Conservation (phyloP, 495 filamentous ascomycete species). For the Neohortaea acidophila region DNA sequence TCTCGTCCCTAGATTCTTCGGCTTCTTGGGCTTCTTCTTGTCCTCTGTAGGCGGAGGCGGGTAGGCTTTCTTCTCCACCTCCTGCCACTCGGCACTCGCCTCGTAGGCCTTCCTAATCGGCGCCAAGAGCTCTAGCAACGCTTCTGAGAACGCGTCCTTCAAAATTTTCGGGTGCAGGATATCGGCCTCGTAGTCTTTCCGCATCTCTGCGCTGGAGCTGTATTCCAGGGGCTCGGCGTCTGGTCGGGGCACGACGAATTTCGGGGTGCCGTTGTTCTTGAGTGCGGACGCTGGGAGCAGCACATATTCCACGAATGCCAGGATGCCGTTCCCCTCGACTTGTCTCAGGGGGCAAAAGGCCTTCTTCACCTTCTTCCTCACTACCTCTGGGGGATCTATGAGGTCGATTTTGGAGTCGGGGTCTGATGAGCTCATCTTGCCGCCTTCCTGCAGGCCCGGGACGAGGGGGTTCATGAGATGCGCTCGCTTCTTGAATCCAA, state of each 20-base stretch:
- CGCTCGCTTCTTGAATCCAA: slow-evolving; percentile 56
- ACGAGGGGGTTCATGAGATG: slow-evolving; percentile 90
- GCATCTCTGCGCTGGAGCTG: slow-evolving; percentile 50
- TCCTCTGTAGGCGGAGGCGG: slow-evolving; percentile 43
- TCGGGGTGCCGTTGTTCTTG: slow-evolving; percentile 37
- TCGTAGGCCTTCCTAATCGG: slow-evolving; percentile 63
- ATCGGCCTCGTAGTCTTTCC: slow-evolving; percentile 66
- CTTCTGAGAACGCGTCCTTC: slow-evolving; percentile 59
- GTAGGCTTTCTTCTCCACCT: slow-evolving; percentile 66
- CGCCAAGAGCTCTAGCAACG: slow-evolving; percentile 52
- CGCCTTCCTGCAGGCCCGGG: slow-evolving; percentile 56
- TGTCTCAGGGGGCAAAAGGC: slow-evolving; percentile 58
- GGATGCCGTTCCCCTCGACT: slow-evolving; percentile 69
- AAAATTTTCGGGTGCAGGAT: slow-evolving; percentile 72
- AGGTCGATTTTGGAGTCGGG: slow-evolving; percentile 81
- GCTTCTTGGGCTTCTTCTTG: slow-evolving; percentile 62
- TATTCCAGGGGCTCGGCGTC: slow-evolving; percentile 65
- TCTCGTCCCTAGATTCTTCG: slow-evolving; percentile 63
- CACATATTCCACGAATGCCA: slow-evolving; percentile 71
- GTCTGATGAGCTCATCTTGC: slow-evolving; percentile 53
- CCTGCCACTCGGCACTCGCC: slow-evolving; percentile 62
- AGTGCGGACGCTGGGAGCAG: slow-evolving; percentile 54
- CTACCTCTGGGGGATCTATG: slow-evolving; percentile 55
- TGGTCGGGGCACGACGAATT: slow-evolving; percentile 41
- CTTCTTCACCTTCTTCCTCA: slow-evolving; percentile 70